These are phyloP conservation scores for Sugiyamaella castrensis DNA, from an alignment of 1,139 yeast species.

Conservation along the genomic window DNA sequence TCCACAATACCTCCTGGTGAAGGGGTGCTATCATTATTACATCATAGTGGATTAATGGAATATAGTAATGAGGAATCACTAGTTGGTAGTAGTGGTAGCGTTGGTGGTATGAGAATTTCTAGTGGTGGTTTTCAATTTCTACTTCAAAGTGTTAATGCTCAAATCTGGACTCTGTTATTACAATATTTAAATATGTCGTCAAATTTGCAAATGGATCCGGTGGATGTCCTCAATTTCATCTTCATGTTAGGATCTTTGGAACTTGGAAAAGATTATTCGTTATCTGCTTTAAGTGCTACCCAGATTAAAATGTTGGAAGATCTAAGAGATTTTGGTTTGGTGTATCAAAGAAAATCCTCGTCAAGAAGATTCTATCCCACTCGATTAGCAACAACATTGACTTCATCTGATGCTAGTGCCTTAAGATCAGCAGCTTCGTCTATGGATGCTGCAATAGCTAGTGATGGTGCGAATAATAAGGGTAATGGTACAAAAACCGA, in stretches of 20 bases:
- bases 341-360: slow-evolving; percentile 66
- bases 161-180: slow-evolving; percentile 85
- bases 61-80: slow-evolving; percentile 16
- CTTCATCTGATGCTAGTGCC: slow-evolving; percentile 59
- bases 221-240: slow-evolving; percentile 88
- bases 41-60: slow-evolving; percentile 85
- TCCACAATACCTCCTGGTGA: slow-evolving; percentile 50
- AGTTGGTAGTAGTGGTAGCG: slow-evolving; percentile 26
- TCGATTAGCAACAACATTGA: slow-evolving; percentile 81
- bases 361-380: slow-evolving; percentile 83
- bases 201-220: slow-evolving; percentile 87
- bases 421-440: slow-evolving; percentile 31
- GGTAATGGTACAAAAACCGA: slow-evolving; percentile 24
- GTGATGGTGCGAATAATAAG: slow-evolving; percentile 16
- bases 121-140: slow-evolving; percentile 91
- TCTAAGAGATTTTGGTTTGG: slow-evolving; percentile 85
- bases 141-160: slow-evolving; percentile 89
- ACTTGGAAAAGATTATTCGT: slow-evolving; percentile 80
- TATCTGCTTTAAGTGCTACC: slow-evolving; percentile 68
- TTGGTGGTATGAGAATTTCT: slow-evolving; percentile 64
- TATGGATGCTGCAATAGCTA: slow-evolving; percentile 31
- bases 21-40: slow-evolving; percentile 39
- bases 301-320: slow-evolving; percentile 87
- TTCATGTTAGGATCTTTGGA: slow-evolving; percentile 92
- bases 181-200: slow-evolving; percentile 87